Evolutionary conservation across 108 stramenopile genomes (phyloP).

Genomic region (Fistulifera pelliculosa): DNA sequence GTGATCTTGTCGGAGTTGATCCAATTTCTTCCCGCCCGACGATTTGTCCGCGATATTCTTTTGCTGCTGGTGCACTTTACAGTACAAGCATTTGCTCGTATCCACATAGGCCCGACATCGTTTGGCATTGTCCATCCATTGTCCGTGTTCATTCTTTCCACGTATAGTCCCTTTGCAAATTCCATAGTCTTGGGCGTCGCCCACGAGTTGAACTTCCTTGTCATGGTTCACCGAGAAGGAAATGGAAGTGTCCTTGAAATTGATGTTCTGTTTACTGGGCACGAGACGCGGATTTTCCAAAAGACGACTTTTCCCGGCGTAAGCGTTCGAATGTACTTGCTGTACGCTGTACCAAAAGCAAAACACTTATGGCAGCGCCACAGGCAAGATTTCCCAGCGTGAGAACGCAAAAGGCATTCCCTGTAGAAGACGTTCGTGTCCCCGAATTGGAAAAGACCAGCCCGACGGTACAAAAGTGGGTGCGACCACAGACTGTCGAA

Average conservation of each 20-base stretch:
- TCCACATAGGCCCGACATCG: constrained; percentile 48
- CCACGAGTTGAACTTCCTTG: constrained; percentile 47
- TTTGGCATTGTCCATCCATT: constrained; percentile 28
- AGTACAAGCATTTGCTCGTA: constrained; percentile 40
- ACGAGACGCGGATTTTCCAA: constrained; percentile 47
- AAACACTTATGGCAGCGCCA: constrained; percentile 50
- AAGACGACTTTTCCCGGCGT: constrained; percentile 47
- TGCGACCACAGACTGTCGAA: constrained; percentile 37
- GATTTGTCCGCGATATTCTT: constrained; percentile 7
- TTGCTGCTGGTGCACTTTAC: constrained; percentile 38
- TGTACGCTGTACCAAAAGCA: constrained; percentile 76
- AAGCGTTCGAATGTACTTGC: constrained; percentile 19
- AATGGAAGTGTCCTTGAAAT: constrained; percentile 25
- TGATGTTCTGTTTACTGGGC: constrained; percentile 19
- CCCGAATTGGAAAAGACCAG: constrained; percentile 47
- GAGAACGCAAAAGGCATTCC: constrained; percentile 61
- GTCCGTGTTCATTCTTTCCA: constrained; percentile 21
- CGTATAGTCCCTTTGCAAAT: constrained; percentile 41
- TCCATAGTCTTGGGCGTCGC: constrained; percentile 60
- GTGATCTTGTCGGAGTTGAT: no score
- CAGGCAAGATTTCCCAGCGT: constrained; percentile 47
- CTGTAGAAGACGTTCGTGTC: constrained; percentile 40
- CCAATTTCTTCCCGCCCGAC: no score
- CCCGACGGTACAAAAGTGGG: constrained; percentile 34
- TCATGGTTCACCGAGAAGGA: constrained; percentile 50